phyloP scores from a whole-genome alignment of 2,329 filamentous ascomycete species.

The Arthrinium puccinioides region DNA sequence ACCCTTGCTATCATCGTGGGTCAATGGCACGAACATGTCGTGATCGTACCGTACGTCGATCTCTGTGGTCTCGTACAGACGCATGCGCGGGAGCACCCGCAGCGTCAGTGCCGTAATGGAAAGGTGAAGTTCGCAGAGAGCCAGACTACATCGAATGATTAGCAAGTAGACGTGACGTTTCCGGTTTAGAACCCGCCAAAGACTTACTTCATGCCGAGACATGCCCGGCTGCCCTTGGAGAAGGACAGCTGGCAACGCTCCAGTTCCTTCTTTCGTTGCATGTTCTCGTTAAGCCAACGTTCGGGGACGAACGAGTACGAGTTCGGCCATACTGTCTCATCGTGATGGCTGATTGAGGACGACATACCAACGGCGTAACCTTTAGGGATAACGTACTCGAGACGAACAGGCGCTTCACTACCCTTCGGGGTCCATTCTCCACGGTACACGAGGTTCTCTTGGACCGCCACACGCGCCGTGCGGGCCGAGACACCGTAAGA shows the following conservation, averaged over 20 bases:
- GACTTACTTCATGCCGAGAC: constrained; percentile 31
- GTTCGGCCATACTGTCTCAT: constrained; percentile 27
- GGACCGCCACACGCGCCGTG: constrained; percentile 16
- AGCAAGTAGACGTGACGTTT: not conserved
- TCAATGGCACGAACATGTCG: constrained; percentile 14
- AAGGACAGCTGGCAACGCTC: constrained; percentile 33
- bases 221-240: constrained; percentile 32
- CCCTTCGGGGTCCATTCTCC: constrained; percentile 15
- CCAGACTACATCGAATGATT: constrained; percentile 10
- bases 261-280: constrained; percentile 19
- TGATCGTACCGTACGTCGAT: constrained; percentile 20
- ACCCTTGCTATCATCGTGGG: constrained; percentile 3
- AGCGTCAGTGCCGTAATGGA: constrained; percentile 11
- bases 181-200: not conserved
- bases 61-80: constrained; percentile 11
- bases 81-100: constrained; percentile 15
- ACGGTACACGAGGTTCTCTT: constrained; percentile 23
- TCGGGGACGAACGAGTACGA: constrained; percentile 30
- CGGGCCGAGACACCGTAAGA: constrained; percentile 19
- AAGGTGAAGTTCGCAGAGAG: constrained; percentile 16
- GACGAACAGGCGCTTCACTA: not conserved
- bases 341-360: constrained; percentile 27
- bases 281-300: constrained; percentile 29
- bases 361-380: constrained; percentile 32
- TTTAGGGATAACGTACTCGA: constrained; percentile 24